A percentile compares a stretch with the other conserved stretches of the same genome.
These are phyloP conservation scores for Cladosporium sp. DNA, from an alignment of 2,329 filamentous ascomycete genomes.

Conservation along the genomic window DNA sequence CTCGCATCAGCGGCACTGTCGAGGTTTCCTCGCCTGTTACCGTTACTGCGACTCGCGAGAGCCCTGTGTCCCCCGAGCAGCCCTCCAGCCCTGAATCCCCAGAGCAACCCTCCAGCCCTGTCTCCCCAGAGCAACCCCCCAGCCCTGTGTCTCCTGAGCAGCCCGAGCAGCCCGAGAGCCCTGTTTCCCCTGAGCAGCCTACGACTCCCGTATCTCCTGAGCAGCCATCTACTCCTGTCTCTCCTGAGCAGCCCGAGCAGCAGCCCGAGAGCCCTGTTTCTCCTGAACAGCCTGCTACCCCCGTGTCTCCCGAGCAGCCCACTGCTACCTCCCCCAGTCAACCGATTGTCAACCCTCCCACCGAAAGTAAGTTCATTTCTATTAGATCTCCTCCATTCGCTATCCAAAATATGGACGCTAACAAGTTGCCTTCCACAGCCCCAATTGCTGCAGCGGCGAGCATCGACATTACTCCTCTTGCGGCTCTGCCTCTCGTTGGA, in stretches of 20 bases:
- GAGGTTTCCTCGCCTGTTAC: neutral
- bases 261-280: neutral
- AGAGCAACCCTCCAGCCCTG: neutral
- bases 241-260: neutral
- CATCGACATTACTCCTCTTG: neutral
- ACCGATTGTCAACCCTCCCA: neutral
- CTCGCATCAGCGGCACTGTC: neutral
- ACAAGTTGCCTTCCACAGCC: neutral
- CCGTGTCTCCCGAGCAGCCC: neutral
- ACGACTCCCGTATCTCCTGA: neutral
- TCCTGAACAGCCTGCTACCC: neutral
- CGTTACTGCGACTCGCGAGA: conserved; percentile 2
- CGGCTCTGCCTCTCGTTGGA: neutral
- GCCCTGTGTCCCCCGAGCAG: neutral
- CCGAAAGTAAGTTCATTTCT: neutral
- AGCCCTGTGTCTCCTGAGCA: neutral
- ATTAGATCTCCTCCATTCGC: neutral
- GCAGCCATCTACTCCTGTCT: neutral
- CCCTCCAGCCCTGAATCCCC: neutral
- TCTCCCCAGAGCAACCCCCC: neutral
- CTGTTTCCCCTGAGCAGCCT: neutral
- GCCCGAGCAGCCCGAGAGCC: neutral
- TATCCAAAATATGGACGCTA: neutral
- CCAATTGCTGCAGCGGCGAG: neutral
- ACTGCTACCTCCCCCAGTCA: neutral